Evolutionary conservation across 176 grass and related monocot genomes (phyloP).

Genomic region (Hyparrhenia diplandra): DNA sequence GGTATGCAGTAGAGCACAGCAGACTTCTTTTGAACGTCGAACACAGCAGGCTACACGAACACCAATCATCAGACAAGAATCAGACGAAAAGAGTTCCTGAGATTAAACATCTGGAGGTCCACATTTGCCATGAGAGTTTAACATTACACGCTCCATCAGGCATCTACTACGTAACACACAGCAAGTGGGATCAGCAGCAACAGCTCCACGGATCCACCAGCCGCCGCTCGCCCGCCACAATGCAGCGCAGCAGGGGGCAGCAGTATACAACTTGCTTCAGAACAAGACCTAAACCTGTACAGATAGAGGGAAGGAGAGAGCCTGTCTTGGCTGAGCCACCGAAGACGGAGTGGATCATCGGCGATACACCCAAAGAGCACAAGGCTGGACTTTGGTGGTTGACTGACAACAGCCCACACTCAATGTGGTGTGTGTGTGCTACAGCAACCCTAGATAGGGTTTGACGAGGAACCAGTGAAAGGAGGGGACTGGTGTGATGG

Average conservation of each 20-base stretch:
- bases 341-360: neutral
- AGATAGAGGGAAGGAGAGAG: neutral
- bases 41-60: neutral
- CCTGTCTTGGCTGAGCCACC: neutral
- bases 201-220: conserved; percentile 16
- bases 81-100: neutral
- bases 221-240: conserved; percentile 30
- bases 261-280: conserved; percentile 24
- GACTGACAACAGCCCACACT: neutral
- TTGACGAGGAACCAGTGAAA: conserved; percentile 23
- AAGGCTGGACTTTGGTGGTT: neutral
- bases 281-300: conserved; percentile 35
- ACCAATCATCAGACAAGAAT: neutral
- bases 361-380: neutral
- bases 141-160: conserved; percentile 11
- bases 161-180: neutral
- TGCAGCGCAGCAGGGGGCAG: conserved; percentile 18
- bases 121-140: conserved; percentile 12
- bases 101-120: conserved; percentile 3
- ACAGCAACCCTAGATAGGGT: conserved; percentile 35
- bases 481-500: conserved; percentile 54
- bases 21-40: neutral
- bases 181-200: conserved; percentile 14
- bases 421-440: neutral
- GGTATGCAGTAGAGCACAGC: no score